Conservation (phyloP, 345 rosid genomes). For the Eucalyptus camaldulensis region DNA sequence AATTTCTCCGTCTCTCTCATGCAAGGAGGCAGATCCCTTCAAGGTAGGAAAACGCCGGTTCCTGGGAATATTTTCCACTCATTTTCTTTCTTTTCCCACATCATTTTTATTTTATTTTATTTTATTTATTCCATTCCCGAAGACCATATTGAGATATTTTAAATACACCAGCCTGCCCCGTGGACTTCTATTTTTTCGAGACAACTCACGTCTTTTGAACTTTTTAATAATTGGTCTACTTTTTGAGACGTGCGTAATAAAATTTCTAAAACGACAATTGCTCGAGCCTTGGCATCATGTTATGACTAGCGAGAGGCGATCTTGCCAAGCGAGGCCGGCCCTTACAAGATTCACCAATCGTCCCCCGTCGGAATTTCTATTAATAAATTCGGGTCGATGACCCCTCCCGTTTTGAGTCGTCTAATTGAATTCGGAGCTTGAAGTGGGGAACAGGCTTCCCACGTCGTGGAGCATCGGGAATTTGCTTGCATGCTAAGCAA, state of each 20-base stretch:
- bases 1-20: neutral
- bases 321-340: too few species aligned
- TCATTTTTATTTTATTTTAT: neutral
- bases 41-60: neutral
- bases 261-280: too few species aligned
- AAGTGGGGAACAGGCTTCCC: neutral
- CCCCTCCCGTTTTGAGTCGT: neutral
- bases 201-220: neutral
- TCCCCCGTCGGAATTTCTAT: too few species aligned
- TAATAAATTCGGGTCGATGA: neutral
- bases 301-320: too few species aligned
- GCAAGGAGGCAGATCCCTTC: neutral
- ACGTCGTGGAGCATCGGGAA: neutral
- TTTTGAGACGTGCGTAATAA: neutral
- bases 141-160: neutral
- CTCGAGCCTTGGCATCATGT: too few species aligned
- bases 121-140: neutral
- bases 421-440: neutral
- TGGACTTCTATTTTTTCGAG: neutral
- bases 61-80: neutral
- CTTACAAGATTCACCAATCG: too few species aligned
- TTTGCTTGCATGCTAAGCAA: neutral
- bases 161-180: neutral
- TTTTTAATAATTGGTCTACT: neutral
- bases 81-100: neutral